Evolutionary conservation across 768 basidiomycete species (phyloP), one percentile per base, ranked within the genome.

Genomic region (Artomyces pyxidatus): DNA sequence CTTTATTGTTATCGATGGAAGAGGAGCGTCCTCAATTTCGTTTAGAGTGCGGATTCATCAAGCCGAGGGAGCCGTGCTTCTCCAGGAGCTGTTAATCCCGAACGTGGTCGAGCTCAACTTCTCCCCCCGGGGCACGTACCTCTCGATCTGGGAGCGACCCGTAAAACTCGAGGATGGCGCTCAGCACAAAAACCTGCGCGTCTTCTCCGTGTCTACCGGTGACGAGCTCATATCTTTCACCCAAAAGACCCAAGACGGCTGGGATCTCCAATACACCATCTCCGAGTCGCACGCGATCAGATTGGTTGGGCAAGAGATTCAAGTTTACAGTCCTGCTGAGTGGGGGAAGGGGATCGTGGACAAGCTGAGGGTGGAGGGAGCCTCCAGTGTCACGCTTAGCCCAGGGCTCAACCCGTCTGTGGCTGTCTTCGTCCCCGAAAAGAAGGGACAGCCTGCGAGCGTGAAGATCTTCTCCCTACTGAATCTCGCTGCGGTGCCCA

Each of bases 121-220:
- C 68, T 98, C 95, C 6, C 94, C 96, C 9, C 79, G 87, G 52
- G 94, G 91, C 32, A 91, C 88, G 0, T 97, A 90, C 66, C 62
- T 99, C 37, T 94, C 91, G 46, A 94, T 90, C 41, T 98, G 94
- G 90, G 94, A 97, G 69, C 80, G 96, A 50, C 89, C 86, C 57
- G 80, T 81, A 59, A 96, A 96, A 69, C 77, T 88, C 43, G 94
- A 92, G 63, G 93, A 93, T 56, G 90, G 88, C 47, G 64, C 78
- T 2, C 90, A 92, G 67, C 88, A 95, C 75, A 94, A 88, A 72
- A 99, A 99, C 65, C 80, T 94, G 51, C 83, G 88, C 51, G 75
- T 97, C 55, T 99, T 93, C 74, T 85, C 85, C 55, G 83, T 77
- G 12, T 84, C 81, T 9, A 85, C 88, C 0, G 91, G 90, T 39